These are phyloP conservation scores for Apiospora hydei DNA, from an alignment of 2,329 filamentous ascomycete species.

Conservation along the genomic window DNA sequence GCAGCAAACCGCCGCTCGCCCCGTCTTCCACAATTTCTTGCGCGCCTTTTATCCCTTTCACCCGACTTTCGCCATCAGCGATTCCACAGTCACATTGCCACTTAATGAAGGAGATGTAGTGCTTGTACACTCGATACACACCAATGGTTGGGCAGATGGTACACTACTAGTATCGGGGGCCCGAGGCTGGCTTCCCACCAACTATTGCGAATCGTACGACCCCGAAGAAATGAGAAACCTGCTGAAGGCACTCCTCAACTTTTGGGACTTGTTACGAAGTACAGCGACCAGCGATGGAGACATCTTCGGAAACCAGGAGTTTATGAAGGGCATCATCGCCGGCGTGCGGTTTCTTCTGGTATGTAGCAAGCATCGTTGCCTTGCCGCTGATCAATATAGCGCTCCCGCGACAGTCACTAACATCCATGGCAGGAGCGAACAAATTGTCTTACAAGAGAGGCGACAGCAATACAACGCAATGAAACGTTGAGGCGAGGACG, in stretches of 20 bases:
- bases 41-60: constrained; percentile 94
- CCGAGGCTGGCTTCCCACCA: constrained; percentile 95
- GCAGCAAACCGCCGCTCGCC: constrained; percentile 55
- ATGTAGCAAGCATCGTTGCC: constrained; percentile 48
- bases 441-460: constrained; percentile 85
- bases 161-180: constrained; percentile 86
- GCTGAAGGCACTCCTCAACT: constrained; percentile 84
- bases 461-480: constrained; percentile 75
- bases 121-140: constrained; percentile 94
- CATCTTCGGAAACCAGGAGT: constrained; percentile 89
- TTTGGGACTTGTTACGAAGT: constrained; percentile 89
- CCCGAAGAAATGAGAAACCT: constrained; percentile 85
- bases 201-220: constrained; percentile 96
- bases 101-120: constrained; percentile 92
- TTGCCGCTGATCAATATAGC: neutral
- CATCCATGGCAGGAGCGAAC: constrained; percentile 73
- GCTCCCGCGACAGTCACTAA: neutral
- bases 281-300: constrained; percentile 77
- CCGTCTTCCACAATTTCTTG: constrained; percentile 91
- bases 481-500: constrained; percentile 80
- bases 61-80: constrained; percentile 77
- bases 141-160: constrained; percentile 98
- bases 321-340: constrained; percentile 92
- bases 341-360: constrained; percentile 90
- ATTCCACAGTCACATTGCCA: constrained; percentile 86